Evolutionary conservation across 2,329 filamentous ascomycete genomes (phyloP).

Genomic region (Colletotrichum falcatum): DNA sequence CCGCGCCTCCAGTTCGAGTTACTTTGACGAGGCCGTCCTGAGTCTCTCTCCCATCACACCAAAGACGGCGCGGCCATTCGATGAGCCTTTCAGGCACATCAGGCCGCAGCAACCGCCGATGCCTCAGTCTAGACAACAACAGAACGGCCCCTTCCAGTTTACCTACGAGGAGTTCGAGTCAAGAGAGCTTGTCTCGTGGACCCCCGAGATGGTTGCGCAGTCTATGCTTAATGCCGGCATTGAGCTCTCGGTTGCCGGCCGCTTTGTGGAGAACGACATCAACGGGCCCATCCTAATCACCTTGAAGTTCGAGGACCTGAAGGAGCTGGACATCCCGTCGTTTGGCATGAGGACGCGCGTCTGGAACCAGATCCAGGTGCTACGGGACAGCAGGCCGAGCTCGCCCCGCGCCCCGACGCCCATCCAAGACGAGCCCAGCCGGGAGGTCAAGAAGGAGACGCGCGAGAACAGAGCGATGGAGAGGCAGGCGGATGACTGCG

Average conservation of each 20-base stretch:
- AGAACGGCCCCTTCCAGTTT: conserved; percentile 67
- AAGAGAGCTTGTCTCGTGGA: conserved; percentile 73
- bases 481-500: conserved; percentile 53
- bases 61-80: conserved; percentile 61
- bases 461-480: conserved; percentile 49
- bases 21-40: conserved; percentile 64
- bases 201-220: conserved; percentile 80
- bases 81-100: conserved; percentile 36
- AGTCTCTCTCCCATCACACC: conserved; percentile 81
- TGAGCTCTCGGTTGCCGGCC: conserved; percentile 81
- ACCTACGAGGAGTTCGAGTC: conserved; percentile 69
- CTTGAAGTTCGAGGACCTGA: conserved; percentile 89
- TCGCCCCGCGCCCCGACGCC: conserved; percentile 68
- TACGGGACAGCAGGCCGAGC: conserved; percentile 67
- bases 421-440: conserved; percentile 70
- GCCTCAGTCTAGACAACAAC: conserved; percentile 50
- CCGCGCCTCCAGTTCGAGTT: conserved; percentile 72
- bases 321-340: conserved; percentile 83
- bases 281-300: conserved; percentile 87
- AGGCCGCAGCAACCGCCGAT: conserved; percentile 39
- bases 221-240: conserved; percentile 90
- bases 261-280: conserved; percentile 93
- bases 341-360: conserved; percentile 84
- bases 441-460: conserved; percentile 59
- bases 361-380: conserved; percentile 81